phyloP scores from a whole-genome alignment of 805 yeast genomes.

The Kodamaea fukazawae region DNA sequence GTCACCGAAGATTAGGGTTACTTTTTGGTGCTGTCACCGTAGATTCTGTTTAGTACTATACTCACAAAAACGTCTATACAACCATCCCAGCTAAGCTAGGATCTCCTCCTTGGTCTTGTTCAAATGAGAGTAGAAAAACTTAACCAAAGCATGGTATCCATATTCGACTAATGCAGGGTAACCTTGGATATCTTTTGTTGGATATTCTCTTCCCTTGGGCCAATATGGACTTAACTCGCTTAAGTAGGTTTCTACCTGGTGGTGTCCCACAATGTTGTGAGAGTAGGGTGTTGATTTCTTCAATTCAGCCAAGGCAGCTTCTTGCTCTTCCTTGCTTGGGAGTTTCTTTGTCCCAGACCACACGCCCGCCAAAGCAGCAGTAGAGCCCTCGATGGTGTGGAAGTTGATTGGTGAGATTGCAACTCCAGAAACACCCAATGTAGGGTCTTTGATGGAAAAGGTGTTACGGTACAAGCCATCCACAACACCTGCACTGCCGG shows the following conservation, averaged over 20 bases:
- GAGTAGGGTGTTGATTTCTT: neutral
- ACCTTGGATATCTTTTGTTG: constrained; percentile 1
- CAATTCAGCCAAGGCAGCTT: constrained; percentile 29
- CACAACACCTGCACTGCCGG: constrained; percentile 17
- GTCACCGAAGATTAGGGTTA: too few species aligned
- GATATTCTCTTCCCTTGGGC: constrained; percentile 9
- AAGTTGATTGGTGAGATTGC: constrained; percentile 45
- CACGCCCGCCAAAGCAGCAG: constrained; percentile 58
- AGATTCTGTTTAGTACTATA: too few species aligned
- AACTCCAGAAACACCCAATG: constrained; percentile 40
- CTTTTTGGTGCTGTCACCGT: too few species aligned
- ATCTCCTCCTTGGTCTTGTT: neutral
- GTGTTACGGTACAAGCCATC: constrained; percentile 22
- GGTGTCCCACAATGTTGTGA: constrained; percentile 5
- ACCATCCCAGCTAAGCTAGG: too few species aligned
- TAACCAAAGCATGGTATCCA: constrained; percentile 8
- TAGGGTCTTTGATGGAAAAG: constrained; percentile 42
- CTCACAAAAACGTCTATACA: too few species aligned
- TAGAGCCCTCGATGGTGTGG: constrained; percentile 49
- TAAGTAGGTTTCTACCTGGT: constrained; percentile 8
- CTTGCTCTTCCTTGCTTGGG: constrained; percentile 42
- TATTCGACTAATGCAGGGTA: constrained; percentile 3
- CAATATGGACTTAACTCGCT: constrained; percentile 9
- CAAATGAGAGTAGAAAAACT: constrained; percentile 6
- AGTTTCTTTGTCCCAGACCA: constrained; percentile 43